Base-by-base conservation (phyloP, 257 asterid species). In the Solanum medicagineum region DNA sequence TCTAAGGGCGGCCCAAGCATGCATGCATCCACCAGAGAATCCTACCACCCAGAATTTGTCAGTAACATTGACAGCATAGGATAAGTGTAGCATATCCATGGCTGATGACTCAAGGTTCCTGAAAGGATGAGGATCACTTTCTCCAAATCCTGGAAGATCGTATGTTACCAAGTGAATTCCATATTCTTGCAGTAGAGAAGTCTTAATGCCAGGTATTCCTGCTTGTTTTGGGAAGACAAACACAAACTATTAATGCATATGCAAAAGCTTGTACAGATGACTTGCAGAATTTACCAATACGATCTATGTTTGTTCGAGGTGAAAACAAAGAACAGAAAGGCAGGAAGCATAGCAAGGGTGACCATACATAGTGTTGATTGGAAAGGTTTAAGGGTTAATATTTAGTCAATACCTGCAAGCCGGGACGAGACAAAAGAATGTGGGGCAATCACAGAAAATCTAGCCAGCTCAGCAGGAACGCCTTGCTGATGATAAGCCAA, bases 121-220 rank as follows among this genome's bases (percentile, higher is more conserved):
- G 53, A 60, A 62, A 22, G 95, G 97, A 91, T 97, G 97, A 83
- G 99, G 97, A 88, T 94, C 99, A 84, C 99, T 97, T 88, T 97
- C 97, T 49, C 99, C 99, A 87, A 97, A 93, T 40, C 99, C 99
- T 7, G 99, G 99, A 87, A 94, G 93, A 89, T 97, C 99, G 85
- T 92, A 97, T 5, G 97, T 87, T 89, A 97, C 93, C 66, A 97
- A 85, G 55, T 94, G 97, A 83, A 93, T 86, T 83, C 99, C 99
- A 90, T 90, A 97, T 84, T 95, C 95, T 81, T 94, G 92, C 84
- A 97, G 92, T 20, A 93, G 85, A 12, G 95, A 84, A 87, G 75
- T 86, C 89, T 90, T 93, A 71, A 95, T 60, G 56, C 98, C 98
- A 53, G 99, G 98, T 85, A 97, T 89, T 81, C 99, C 99, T 97